A percentile compares a stretch with the other conserved stretches of the same genome.
These are phyloP conservation scores for Aspergillus novoparasiticus DNA, from an alignment of 2,329 filamentous ascomycete species.

Conservation along the genomic window DNA sequence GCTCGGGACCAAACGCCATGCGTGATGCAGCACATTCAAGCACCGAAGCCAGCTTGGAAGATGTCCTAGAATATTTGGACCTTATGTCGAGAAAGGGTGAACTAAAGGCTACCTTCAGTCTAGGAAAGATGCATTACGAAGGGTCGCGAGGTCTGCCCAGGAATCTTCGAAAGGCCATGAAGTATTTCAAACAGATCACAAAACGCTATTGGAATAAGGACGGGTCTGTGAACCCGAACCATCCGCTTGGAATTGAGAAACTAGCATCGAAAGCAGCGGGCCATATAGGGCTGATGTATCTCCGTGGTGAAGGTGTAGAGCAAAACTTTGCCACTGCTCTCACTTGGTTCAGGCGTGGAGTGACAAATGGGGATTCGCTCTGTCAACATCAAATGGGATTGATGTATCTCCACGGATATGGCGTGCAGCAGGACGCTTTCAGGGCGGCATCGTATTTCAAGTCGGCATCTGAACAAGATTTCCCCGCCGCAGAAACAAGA, in stretches of 20 bases:
- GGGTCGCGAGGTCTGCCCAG: slow-evolving; percentile 74
- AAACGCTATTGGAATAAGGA: slow-evolving; percentile 80
- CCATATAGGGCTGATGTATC: slow-evolving; percentile 84
- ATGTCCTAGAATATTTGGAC: slow-evolving; percentile 92
- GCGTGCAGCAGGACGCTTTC: slow-evolving; percentile 68
- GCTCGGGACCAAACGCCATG: slow-evolving; percentile 79
- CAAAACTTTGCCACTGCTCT: slow-evolving; percentile 77
- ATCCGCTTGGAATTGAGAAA: slow-evolving; percentile 72
- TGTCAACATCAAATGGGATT: slow-evolving; percentile 83
- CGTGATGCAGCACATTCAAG: slow-evolving; percentile 74
- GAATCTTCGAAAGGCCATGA: slow-evolving; percentile 72
- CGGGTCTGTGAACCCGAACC: slow-evolving; percentile 71
- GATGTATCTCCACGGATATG: slow-evolving; percentile 80
- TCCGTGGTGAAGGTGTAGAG: slow-evolving; percentile 80
- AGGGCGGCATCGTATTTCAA: slow-evolving; percentile 77
- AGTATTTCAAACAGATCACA: slow-evolving; percentile 79
- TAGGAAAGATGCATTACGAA: slow-evolving; percentile 87
- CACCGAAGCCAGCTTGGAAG: slow-evolving; percentile 82
- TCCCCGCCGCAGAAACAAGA: slow-evolving; percentile 77
- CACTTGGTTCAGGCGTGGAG: slow-evolving; percentile 81
- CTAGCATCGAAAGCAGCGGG: slow-evolving; percentile 81
- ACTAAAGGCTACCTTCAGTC: slow-evolving; percentile 79
- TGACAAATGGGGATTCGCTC: slow-evolving; percentile 74
- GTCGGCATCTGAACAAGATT: slow-evolving; percentile 78
- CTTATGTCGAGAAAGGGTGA: slow-evolving; percentile 89